Percentiles rank a stretch among this genome's conserved stretches.
Conservation (phyloP, 306 rosid genomes). For the Senna siamea region DNA sequence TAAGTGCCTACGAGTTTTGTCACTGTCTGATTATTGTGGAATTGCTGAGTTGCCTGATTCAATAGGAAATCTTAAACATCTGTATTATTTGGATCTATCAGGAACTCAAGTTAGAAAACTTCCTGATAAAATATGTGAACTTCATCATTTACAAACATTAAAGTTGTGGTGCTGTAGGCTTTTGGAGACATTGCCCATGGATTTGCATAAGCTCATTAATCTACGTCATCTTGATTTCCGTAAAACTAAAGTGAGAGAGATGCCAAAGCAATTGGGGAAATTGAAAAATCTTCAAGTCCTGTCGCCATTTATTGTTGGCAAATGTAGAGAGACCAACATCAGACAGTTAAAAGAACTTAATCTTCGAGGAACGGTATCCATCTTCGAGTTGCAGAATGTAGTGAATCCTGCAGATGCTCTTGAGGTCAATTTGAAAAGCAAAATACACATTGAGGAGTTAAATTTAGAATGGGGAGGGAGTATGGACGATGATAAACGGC, state of each 20-base stretch:
- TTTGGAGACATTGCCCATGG: not conserved
- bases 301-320: not conserved
- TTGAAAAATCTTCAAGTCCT: not conserved
- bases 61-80: slow-evolving; percentile 25
- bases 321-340: not conserved
- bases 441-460: not conserved
- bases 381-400: slow-evolving; percentile 22
- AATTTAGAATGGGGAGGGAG: slow-evolving; percentile 19
- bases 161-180: not conserved
- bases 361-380: not conserved
- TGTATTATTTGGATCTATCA: slow-evolving; percentile 39
- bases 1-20: slow-evolving; percentile 19
- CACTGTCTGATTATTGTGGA: not conserved
- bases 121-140: slow-evolving; percentile 27
- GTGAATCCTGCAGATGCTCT: not conserved
- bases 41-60: slow-evolving; percentile 1
- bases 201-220: not conserved
- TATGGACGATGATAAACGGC: not conserved
- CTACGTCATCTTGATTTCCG: not conserved
- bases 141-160: slow-evolving; percentile 39
- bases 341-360: not conserved
- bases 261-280: not conserved
- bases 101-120: not conserved
- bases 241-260: not conserved
- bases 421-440: not conserved